Evolutionary conservation across 345 rosid genomes (phyloP).

Genomic region (Salix viminalis): DNA sequence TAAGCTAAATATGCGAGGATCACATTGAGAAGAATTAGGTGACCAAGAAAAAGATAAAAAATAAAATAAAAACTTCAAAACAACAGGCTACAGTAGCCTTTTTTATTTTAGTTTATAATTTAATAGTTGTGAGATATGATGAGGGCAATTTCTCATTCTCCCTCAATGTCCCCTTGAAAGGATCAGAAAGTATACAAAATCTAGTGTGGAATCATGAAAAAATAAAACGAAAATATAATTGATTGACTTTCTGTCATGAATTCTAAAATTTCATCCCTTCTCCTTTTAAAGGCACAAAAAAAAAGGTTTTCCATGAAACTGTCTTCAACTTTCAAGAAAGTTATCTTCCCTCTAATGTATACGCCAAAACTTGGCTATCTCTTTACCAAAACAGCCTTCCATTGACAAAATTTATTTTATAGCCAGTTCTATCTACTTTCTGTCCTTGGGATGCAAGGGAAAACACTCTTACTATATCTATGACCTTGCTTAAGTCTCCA

Average conservation of each 20-base stretch:
- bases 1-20: no score
- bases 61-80: no score
- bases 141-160: neutral
- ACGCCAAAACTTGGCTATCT: neutral
- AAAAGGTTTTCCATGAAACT: neutral
- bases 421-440: neutral
- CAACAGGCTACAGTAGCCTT: no score
- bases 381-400: neutral
- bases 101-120: no score
- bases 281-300: no score
- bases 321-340: neutral
- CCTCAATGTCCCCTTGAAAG: neutral
- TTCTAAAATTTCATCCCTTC: neutral
- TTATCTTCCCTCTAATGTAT: neutral
- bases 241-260: neutral
- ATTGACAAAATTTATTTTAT: neutral
- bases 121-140: neutral
- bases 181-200: neutral
- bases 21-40: no score
- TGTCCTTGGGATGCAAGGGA: neutral
- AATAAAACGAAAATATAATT: neutral
- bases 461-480: neutral
- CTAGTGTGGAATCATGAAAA: neutral
- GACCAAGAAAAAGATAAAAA: no score
- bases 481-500: neutral